These are phyloP conservation scores for Capsicum chinense DNA, from an alignment of 257 asterid genomes.

Conservation along the genomic window DNA sequence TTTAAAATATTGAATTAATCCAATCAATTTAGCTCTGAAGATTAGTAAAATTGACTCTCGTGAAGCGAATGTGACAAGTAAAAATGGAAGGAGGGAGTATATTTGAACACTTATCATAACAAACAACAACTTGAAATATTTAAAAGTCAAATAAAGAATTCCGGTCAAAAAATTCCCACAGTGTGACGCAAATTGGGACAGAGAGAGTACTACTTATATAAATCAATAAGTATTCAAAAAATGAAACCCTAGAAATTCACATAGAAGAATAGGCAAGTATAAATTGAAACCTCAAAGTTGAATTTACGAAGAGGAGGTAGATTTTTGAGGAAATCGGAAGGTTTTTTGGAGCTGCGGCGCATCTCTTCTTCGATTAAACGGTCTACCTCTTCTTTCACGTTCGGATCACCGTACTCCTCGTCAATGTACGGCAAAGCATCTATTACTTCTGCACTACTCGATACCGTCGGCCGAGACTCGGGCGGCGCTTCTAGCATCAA, in stretches of 20 bases:
- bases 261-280: neutral
- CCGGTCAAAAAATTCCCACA: no score
- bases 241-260: slow-evolving; percentile 15
- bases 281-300: slow-evolving; percentile 59
- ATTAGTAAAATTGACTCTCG: no score
- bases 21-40: no score
- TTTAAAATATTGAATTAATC: no score
- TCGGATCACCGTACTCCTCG: slow-evolving; percentile 84
- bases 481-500: slow-evolving; percentile 96
- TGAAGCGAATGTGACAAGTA: no score
- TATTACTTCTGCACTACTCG: slow-evolving; percentile 55
- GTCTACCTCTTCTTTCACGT: slow-evolving; percentile 81
- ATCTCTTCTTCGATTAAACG: slow-evolving; percentile 91
- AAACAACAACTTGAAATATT: no score
- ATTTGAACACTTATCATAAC: no score
- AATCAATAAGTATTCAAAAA: neutral
- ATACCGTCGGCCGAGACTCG: slow-evolving; percentile 48
- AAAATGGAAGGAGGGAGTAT: no score
- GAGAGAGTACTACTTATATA: neutral
- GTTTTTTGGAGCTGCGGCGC: slow-evolving; percentile 86
- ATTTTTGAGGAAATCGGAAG: slow-evolving; percentile 90
- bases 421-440: slow-evolving; percentile 98
- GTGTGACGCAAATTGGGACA: no score
- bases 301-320: slow-evolving; percentile 78
- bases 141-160: no score